phyloP scores from a whole-genome alignment of 306 rosid species.

The Cucurbita maxima region DNA sequence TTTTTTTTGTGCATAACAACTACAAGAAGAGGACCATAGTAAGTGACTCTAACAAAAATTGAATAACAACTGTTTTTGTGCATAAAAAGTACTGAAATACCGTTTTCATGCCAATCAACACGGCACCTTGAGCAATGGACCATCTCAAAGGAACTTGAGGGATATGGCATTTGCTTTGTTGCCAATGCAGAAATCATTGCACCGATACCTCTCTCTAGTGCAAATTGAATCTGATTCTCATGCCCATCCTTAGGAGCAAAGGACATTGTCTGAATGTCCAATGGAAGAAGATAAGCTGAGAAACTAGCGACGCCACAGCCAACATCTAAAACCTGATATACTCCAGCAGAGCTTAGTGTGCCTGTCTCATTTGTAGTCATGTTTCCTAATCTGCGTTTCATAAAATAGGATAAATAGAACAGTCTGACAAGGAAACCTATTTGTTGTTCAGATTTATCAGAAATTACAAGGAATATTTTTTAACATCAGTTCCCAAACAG shows the following conservation, averaged over 20 bases:
- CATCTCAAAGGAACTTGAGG: conserved; percentile 77
- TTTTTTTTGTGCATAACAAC: not conserved
- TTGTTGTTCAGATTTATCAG: not conserved
- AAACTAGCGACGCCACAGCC: conserved; percentile 99
- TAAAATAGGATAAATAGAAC: not conserved
- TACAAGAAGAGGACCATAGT: not conserved
- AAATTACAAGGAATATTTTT: not conserved
- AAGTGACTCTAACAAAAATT: not conserved
- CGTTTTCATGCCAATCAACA: conserved; percentile 75
- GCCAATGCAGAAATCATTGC: conserved; percentile 81
- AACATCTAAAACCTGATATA: conserved; percentile 69
- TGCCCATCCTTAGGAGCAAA: conserved; percentile 96
- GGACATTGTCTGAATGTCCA: conserved; percentile 78
- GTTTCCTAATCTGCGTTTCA: conserved; percentile 54
- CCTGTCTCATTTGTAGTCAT: conserved; percentile 70
- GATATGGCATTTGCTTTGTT: conserved; percentile 80
- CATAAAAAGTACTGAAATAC: conserved; percentile 17
- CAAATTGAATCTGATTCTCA: conserved; percentile 92
- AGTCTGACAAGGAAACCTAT: not conserved
- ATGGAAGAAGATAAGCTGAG: conserved; percentile 79
- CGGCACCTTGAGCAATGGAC: conserved; percentile 94
- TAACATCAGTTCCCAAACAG: not conserved
- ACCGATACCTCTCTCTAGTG: conserved; percentile 84
- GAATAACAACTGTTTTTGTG: not conserved
- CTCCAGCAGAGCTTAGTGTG: conserved; percentile 63